A percentile compares a stretch with the other conserved stretches of the same genome.
These are phyloP conservation scores for Pontederia paniculata DNA, from an alignment of 176 grass and related monocot genomes.

Conservation along the genomic window DNA sequence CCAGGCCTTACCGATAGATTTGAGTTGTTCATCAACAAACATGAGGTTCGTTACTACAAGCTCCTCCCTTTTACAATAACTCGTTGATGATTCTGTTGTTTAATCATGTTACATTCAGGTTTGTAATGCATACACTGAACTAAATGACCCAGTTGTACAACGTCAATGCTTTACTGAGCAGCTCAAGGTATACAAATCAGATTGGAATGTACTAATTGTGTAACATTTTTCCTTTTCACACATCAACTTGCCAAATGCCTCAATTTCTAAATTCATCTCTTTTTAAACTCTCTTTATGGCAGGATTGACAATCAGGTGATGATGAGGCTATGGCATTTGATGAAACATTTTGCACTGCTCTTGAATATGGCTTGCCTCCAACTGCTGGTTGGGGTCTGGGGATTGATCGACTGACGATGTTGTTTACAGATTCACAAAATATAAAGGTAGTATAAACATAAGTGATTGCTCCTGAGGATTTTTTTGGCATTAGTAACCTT, in stretches of 20 bases:
- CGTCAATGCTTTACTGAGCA: slow-evolving; percentile 80
- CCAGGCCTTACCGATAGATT: slow-evolving; percentile 76
- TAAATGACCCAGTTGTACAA: slow-evolving; percentile 80
- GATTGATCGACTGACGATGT: slow-evolving; percentile 81
- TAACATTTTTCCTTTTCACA: not conserved
- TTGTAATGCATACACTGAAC: slow-evolving; percentile 87
- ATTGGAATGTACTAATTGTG: not conserved
- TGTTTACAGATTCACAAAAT: slow-evolving; percentile 93
- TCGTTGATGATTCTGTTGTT: slow-evolving; percentile 22
- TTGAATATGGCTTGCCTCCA: slow-evolving; percentile 90
- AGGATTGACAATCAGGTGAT: slow-evolving; percentile 99
- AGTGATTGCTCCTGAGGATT: not conserved
- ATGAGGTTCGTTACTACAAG: slow-evolving; percentile 41
- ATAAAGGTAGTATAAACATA: slow-evolving; percentile 59
- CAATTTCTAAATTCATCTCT: not conserved
- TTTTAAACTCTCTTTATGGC: slow-evolving; percentile 6
- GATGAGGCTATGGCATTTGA: slow-evolving; percentile 98
- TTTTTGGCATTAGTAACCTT: not conserved
- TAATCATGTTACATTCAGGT: slow-evolving; percentile 39
- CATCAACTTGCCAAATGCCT: not conserved
- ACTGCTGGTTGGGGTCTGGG: slow-evolving; percentile 93
- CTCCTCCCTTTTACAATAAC: not conserved
- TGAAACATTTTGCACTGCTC: slow-evolving; percentile 79
- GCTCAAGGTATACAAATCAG: slow-evolving; percentile 94
- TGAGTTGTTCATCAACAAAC: slow-evolving; percentile 92